Evolutionary conservation across 257 asterid genomes (phyloP), one percentile per base, ranked within the genome.

Genomic region (Fraxinus americana): DNA sequence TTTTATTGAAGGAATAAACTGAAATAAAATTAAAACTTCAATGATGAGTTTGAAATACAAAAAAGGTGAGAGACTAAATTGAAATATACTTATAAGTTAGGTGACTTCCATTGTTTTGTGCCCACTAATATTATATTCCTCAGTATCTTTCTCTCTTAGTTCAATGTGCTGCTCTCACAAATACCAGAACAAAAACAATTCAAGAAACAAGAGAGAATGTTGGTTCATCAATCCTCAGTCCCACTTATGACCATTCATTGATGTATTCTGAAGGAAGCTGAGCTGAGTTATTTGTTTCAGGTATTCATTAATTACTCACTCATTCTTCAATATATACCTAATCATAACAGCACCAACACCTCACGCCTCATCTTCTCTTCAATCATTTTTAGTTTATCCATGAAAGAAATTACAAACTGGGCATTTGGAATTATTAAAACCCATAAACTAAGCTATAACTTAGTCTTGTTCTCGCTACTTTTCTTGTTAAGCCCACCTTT

Each of bases 191-290:
- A 48, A 48, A 30, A 65, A 67, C 32, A 75, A 14, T 29, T 80
- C 80, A 48, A 66, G 27, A 67, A 77, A 77, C 82, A 67, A 77
- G 85, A 67, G 73, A 54, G 85, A 81, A 81, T 81, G 85, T 80
- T 78, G 83, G 50, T 81, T 77, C 50, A 57, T 79, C 70, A 34
- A 16, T 1, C 10, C 27, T 57, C 66, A 57, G 29, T 6, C 25
- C 9, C 66, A 19, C 41, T 23, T 9, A 6, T 41, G n/a, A 10
- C 39, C n/a, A 23, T 27, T 45, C 57, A 27, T 36, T 75, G 17
- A 41, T n/a, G 45, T 57, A 19, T 57, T n/a, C 27, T 57, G 27
- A 57, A 38, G 6, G 19, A 4, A 29, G 11, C 32, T n/a, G 16
- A 75, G 79, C 77, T 41, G 30, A 23, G 43, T 13, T 5, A 0